Conservation (phyloP, 1,139 yeast genomes). For the Petasospora fabianii region DNA sequence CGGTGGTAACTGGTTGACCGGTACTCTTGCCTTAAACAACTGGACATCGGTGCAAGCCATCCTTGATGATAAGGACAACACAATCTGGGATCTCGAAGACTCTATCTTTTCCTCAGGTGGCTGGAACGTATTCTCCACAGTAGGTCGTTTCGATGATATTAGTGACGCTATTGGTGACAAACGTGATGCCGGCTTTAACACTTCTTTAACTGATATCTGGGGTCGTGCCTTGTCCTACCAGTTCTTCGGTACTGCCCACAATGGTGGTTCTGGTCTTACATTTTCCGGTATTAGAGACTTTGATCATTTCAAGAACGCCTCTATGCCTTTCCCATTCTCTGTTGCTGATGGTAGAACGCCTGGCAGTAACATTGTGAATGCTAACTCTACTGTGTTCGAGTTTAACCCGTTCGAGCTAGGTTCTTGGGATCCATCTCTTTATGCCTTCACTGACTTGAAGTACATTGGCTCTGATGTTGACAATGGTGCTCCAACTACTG, state of each 20-base stretch:
- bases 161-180: conserved; percentile 54
- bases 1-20: conserved; percentile 87
- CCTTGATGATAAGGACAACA: conserved; percentile 40
- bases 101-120: conserved; percentile 58
- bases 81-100: conserved; percentile 68
- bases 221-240: conserved; percentile 82
- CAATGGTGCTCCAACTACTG: conserved; percentile 48
- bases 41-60: conserved; percentile 70
- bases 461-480: conserved; percentile 69
- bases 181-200: conserved; percentile 70
- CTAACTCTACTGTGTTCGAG: conserved; percentile 75
- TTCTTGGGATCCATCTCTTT: conserved; percentile 79
- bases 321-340: conserved; percentile 82
- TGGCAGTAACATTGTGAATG: conserved; percentile 48
- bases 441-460: conserved; percentile 62
- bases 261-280: conserved; percentile 60
- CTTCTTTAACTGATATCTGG: conserved; percentile 88
- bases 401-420: conserved; percentile 82
- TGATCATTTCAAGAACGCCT: conserved; percentile 50
- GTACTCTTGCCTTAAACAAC: conserved; percentile 75
- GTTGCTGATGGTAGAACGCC: conserved; percentile 81
- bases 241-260: conserved; percentile 54
- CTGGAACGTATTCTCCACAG: conserved; percentile 52
- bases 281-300: conserved; percentile 59
- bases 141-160: conserved; percentile 52